A percentile compares a stretch with the other conserved stretches of the same genome.
phyloP scores from a whole-genome alignment of 768 basidiomycete species.

The Lactarius vividus region DNA sequence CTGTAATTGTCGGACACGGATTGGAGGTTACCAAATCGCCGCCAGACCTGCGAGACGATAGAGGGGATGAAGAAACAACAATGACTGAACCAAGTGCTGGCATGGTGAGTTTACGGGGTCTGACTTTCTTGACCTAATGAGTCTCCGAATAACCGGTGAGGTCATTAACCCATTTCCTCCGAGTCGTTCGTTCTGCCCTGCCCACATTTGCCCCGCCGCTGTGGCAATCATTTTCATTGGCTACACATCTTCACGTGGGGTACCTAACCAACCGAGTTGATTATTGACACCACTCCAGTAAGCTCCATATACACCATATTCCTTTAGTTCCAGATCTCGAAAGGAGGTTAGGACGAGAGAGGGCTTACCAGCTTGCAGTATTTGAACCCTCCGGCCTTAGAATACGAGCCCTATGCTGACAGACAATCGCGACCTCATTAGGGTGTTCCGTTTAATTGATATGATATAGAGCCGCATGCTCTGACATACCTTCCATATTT shows the following conservation, averaged over 20 bases:
- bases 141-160: not conserved
- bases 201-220: not conserved
- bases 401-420: not conserved
- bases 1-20: not conserved
- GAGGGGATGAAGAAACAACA: not conserved
- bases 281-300: not conserved
- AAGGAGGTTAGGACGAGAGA: conserved; percentile 7
- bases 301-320: not conserved
- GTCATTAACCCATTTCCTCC: not conserved
- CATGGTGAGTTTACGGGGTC: not conserved
- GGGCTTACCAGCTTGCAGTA: too few species aligned
- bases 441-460: not conserved
- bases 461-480: not conserved
- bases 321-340: conserved; percentile 1
- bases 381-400: not conserved
- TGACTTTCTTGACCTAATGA: not conserved
- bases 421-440: not conserved
- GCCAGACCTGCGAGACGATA: not conserved
- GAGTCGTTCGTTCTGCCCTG: not conserved
- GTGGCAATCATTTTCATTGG: not conserved
- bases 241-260: not conserved
- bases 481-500: conserved; percentile 5
- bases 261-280: not conserved
- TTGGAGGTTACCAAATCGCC: not conserved
- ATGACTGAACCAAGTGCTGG: not conserved